Base-by-base conservation (phyloP, 225 moss, liverwort and hornwort species). In the Anthoceros angustus region DNA sequence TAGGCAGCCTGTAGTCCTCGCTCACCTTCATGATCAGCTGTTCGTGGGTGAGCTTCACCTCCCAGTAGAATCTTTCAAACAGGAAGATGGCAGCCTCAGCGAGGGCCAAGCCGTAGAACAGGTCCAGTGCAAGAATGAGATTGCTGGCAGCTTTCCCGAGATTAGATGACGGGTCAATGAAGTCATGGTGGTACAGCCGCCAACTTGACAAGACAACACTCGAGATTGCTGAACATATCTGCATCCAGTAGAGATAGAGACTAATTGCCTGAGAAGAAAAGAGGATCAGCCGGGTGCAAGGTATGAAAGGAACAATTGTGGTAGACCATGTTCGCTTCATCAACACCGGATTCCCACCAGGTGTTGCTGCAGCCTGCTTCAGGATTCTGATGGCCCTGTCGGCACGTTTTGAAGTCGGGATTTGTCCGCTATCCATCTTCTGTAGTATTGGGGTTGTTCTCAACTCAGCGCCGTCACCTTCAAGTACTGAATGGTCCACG, bases 71-170 rank as follows among this genome's bases (percentile, higher is more conserved):
- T 67, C 73, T 86, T 69, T 84, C 86, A 10, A 88, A 39, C 41
- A 92, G 68, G 70, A 86, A 88, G 32, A 86, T 50, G 42, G 76
- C 76, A 7, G 86, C 88, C 63, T 88, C 92, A 7, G 80, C 6
- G 65, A 81, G 67, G 14, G 88, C 75, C 72, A 92, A 69, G 42
- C 42, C 62, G 64, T 86, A 92, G 71, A 88, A 92, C 5, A 80
- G 72, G 38, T 61, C 75, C 43, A 86, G 80, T 15, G 72, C 66
- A 24, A 74, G 68, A 11, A 68, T 40, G 7, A 32, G 60, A 16
- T 6, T 15, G 11, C 70, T 60, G 2, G 39, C 25, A 8, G 48
- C 23, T 10, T 70, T 77, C 16, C 55, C 55, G 7, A 55, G 55
- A 15, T 9, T 12, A 55, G 55, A 55, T 9, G 18, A 18, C 10